Percentiles rank a stretch among this genome's conserved stretches.
These are phyloP conservation scores for Neonectria coccinea DNA, from an alignment of 2,329 filamentous ascomycete species.

Conservation along the genomic window DNA sequence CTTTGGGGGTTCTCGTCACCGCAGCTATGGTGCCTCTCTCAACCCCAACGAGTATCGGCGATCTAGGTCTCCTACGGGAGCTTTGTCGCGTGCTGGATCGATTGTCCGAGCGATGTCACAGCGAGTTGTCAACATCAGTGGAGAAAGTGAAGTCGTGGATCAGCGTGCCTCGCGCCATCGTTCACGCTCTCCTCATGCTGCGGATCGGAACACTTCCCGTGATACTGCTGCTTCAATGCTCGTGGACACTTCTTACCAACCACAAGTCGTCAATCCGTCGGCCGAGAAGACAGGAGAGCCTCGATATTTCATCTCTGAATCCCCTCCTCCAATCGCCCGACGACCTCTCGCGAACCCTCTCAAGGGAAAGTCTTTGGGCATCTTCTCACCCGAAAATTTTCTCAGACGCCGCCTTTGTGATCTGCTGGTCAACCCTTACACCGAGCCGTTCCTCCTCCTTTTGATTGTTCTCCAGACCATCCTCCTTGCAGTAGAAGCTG, in stretches of 20 bases:
- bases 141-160: conserved; percentile 87
- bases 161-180: conserved; percentile 73
- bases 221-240: conserved; percentile 51
- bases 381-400: conserved; percentile 83
- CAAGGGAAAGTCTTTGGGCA: conserved; percentile 84
- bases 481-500: conserved; percentile 86
- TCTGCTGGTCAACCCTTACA: conserved; percentile 85
- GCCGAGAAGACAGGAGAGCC: conserved; percentile 58
- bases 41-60: conserved; percentile 63
- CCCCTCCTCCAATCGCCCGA: conserved; percentile 30
- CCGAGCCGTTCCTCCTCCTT: conserved; percentile 86
- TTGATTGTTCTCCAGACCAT: conserved; percentile 91
- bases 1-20: conserved; percentile 61
- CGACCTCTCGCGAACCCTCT: conserved; percentile 73
- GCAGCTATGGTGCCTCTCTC: conserved; percentile 69
- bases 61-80: conserved; percentile 73
- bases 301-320: conserved; percentile 35
- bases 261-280: conserved; percentile 58
- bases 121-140: conserved; percentile 96
- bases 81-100: conserved; percentile 76
- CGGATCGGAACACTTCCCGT: conserved; percentile 46
- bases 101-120: conserved; percentile 92
- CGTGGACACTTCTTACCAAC: conserved; percentile 64
- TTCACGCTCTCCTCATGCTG: conserved; percentile 66
- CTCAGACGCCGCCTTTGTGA: conserved; percentile 83